Evolutionary conservation across 1,284 basidiomycete species (phyloP).

Genomic region (Apiotrichum gracile): DNA sequence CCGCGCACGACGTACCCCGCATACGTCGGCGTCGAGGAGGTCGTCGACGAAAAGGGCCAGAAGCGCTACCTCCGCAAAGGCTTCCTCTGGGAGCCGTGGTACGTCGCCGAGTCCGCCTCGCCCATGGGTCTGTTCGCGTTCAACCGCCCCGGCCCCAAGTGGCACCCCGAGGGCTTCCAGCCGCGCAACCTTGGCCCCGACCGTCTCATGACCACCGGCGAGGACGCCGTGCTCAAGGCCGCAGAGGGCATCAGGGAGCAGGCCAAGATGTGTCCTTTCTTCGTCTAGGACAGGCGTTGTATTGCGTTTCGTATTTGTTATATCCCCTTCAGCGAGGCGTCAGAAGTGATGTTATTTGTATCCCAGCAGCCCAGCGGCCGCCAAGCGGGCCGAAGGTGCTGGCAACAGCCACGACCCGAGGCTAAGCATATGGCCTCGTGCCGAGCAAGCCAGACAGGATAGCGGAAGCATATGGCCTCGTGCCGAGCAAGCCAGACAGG

Average conservation of each 20-base stretch:
- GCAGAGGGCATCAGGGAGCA: conserved; percentile 3
- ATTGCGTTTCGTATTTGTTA: too few species aligned
- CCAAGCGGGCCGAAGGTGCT: too few species aligned
- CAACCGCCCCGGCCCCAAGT: not conserved
- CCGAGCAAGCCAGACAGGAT: too few species aligned
- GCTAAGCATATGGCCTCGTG: too few species aligned
- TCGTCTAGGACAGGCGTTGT: not conserved
- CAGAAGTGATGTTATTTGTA: too few species aligned
- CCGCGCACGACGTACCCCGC: not conserved
- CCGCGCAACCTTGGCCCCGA: conserved; percentile 3
- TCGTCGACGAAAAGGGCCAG: not conserved
- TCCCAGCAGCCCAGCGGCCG: too few species aligned
- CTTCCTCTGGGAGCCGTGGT: conserved; percentile 16
- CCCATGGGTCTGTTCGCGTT: conserved; percentile 1
- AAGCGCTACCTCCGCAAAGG: conserved; percentile 2
- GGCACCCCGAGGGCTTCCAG: conserved; percentile 2
- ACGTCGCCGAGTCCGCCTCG: not conserved
- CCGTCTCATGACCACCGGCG: conserved; percentile 2
- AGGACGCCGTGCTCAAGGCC: not conserved
- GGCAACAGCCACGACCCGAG: too few species aligned
- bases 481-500: too few species aligned
- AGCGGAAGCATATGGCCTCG: too few species aligned
- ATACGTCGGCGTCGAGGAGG: not conserved
- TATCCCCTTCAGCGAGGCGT: too few species aligned
- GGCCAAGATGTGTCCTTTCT: conserved; percentile 8